phyloP scores from a whole-genome alignment of 2,329 filamentous ascomycete genomes.

The Monosporascus sp. region DNA sequence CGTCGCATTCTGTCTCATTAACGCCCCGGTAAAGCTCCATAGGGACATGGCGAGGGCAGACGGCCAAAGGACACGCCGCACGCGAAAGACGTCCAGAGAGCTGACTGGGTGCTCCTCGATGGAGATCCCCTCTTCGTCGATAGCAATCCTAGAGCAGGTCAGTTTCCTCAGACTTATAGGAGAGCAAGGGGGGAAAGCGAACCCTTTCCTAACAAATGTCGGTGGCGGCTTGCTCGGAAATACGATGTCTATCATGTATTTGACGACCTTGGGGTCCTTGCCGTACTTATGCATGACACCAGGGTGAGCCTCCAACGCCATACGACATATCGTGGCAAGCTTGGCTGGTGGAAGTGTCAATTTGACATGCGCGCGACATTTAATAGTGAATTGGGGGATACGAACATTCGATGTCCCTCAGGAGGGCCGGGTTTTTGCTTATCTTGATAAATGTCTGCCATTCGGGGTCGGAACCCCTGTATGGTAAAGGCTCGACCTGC shows the following conservation, averaged over 20 bases:
- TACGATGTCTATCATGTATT: constrained; percentile 56
- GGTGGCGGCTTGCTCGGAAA: constrained; percentile 57
- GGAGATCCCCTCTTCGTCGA: constrained; percentile 42
- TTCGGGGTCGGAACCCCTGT: constrained; percentile 55
- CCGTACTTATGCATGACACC: constrained; percentile 41
- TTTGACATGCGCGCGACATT: constrained; percentile 12
- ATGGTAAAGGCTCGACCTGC: constrained; percentile 42
- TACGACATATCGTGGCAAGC: constrained; percentile 38
- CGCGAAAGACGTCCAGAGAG: constrained; percentile 36
- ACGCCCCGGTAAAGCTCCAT: constrained; percentile 46
- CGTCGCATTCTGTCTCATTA: constrained; percentile 40
- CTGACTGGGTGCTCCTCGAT: constrained; percentile 46
- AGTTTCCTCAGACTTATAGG: constrained; percentile 8
- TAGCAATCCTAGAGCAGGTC: constrained; percentile 35
- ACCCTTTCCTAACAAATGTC: constrained; percentile 56
- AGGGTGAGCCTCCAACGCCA: constrained; percentile 37
- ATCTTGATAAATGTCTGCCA: constrained; percentile 57
- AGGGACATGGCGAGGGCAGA: constrained; percentile 43
- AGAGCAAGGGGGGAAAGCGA: constrained; percentile 18
- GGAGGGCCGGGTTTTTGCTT: constrained; percentile 45
- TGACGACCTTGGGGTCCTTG: constrained; percentile 41
- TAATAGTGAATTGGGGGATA: constrained; percentile 3
- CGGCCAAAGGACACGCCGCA: constrained; percentile 49
- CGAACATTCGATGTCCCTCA: constrained; percentile 43
- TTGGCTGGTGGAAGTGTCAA: constrained; percentile 32